A percentile compares a stretch with the other conserved stretches of the same genome.
Evolutionary conservation across 352 stramenopile genomes (phyloP).

Genomic region (Peronospora farinosa): DNA sequence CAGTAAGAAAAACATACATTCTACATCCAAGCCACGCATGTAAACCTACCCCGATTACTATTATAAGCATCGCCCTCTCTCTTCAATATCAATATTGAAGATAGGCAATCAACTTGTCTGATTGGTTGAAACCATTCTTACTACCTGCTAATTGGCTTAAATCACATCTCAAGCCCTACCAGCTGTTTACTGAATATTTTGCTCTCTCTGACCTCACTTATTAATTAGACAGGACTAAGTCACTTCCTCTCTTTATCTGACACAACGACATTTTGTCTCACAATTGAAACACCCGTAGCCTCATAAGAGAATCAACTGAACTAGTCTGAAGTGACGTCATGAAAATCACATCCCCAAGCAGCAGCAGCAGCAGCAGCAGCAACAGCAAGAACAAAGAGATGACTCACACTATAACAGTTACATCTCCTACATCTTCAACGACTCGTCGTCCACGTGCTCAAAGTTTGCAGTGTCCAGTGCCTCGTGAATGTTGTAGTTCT

Average conservation of each 20-base stretch:
- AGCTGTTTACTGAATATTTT: slow-evolving; percentile 37
- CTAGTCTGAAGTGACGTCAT: slow-evolving; percentile 4
- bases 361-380: slow-evolving; percentile 1
- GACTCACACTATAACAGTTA: neutral
- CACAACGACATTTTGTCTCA: neutral
- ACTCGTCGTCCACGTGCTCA: slow-evolving; percentile 42
- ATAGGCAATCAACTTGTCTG: slow-evolving; percentile 11
- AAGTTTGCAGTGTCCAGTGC: slow-evolving; percentile 39
- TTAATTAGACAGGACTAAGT: slow-evolving; percentile 49
- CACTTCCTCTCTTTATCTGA: slow-evolving; percentile 2
- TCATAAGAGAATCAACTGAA: no score
- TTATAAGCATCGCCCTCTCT: slow-evolving; percentile 16
- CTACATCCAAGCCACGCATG: neutral
- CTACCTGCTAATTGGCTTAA: slow-evolving; percentile 13
- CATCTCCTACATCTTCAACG: slow-evolving; percentile 1
- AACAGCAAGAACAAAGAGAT: no score
- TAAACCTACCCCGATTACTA: slow-evolving; percentile 8
- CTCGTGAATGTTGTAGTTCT: slow-evolving; percentile 50
- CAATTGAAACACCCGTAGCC: neutral
- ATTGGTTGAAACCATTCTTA: slow-evolving; percentile 11
- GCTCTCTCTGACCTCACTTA: slow-evolving; percentile 36
- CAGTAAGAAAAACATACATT: neutral
- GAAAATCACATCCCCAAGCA: slow-evolving; percentile 20
- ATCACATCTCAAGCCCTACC: slow-evolving; percentile 8
- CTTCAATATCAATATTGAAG: slow-evolving; percentile 31